Conservation (phyloP, 768 basidiomycete species). For the Hericium erinaceus region DNA sequence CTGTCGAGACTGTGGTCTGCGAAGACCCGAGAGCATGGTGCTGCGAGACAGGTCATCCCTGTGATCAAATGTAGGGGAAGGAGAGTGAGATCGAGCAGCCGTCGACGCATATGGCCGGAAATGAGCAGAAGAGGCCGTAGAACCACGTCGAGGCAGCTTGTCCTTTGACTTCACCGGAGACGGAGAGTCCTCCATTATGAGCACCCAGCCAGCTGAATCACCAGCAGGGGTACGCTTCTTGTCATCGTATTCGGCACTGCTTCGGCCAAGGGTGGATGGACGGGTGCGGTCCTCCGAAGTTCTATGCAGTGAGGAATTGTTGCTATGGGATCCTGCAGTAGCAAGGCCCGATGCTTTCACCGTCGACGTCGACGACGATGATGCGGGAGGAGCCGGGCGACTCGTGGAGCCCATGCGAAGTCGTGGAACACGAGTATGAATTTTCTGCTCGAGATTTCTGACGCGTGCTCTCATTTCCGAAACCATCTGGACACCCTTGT, state of each 20-base stretch:
- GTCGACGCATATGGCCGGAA: conserved; percentile 41
- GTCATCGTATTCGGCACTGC: conserved; percentile 22
- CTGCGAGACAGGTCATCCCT: conserved; percentile 33
- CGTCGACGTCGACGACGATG: conserved; percentile 14
- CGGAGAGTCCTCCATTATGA: conserved; percentile 84
- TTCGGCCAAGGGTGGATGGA: conserved; percentile 16
- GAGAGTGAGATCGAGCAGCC: conserved; percentile 28
- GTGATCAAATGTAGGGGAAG: conserved; percentile 33
- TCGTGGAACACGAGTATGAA: conserved; percentile 79
- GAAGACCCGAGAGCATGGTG: conserved; percentile 35
- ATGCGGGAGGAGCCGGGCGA: conserved; percentile 28
- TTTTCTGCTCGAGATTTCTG: conserved; percentile 74
- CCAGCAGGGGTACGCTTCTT: conserved; percentile 38
- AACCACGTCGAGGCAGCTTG: conserved; percentile 29
- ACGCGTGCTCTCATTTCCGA: conserved; percentile 81
- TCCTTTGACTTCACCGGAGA: conserved; percentile 56
- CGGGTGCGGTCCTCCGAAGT: conserved; percentile 26
- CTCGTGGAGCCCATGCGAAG: conserved; percentile 74
- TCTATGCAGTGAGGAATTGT: conserved; percentile 3
- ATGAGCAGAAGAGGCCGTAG: conserved; percentile 43
- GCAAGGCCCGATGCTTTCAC: conserved; percentile 8
- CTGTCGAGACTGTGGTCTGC: conserved; percentile 65
- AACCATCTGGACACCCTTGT: conserved; percentile 85
- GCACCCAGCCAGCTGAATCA: conserved; percentile 76
- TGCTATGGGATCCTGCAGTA: not conserved